Base-by-base conservation (phyloP, 768 basidiomycete species). In the Agaricus blazei region DNA sequence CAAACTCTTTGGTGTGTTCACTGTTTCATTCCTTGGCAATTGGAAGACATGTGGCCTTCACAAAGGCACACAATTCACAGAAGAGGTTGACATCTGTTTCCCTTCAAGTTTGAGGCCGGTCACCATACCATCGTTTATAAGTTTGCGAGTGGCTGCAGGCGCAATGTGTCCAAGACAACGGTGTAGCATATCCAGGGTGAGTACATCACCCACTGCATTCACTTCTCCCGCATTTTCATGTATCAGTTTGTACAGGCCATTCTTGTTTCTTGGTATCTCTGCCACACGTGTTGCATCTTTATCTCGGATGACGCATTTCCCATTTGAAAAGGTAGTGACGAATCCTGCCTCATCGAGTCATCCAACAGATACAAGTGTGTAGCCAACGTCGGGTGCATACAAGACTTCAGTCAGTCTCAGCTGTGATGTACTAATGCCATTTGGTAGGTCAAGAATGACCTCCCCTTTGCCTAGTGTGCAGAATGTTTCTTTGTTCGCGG, bases 371-470 rank as follows among this genome's bases (percentile, higher is more conserved):
- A 59, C 46, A 28, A 76, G 64, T 9, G 70, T 75, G 54, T 71
- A 72, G 2, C 70, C 67, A 5, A 73, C 65, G 27, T 72, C 68
- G 0, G 69, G 73, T 7, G 71, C 66, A 52, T 74, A 73, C 3
- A 75, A 59, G n/a, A 74, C 71, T 36, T 73, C 62, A 1, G 60
- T 67, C 12, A 75, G 61, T 4, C 51, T 50, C 2, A 73, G 48
- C 19, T 64, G 11, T 3, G 43, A 29, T 2, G 5, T 14, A 19
- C 2, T n/a, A n/a, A 40, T 24, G 0, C 71, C 69, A 59, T 72
- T 66, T 15, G 72, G 72, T 38, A 74, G 54, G 29, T 69, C 60
- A 8, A 74, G 0, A 9, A 31, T 31, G 31, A 31, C 31, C 31
- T 70, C 62, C 1, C 71, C 70, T 14, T 41, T 59, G 0, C 69